Evolutionary conservation across 257 asterid genomes (phyloP), one percentile per base, ranked within the genome.

Genomic region (Salvia rosmarinus): DNA sequence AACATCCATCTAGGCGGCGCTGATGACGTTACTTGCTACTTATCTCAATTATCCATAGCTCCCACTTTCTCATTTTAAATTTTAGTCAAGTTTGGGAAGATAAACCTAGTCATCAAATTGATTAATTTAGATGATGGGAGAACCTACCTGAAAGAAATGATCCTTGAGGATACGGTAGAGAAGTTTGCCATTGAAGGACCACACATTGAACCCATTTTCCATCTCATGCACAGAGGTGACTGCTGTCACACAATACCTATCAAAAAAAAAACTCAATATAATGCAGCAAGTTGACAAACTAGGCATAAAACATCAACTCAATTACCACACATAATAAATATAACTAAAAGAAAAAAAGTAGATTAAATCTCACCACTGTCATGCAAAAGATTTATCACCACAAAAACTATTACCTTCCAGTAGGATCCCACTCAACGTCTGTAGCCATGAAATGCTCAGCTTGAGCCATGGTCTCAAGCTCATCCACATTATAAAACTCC

Each of bases 191-290:
- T 79, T 83, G 75, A 95, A 95, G 51, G 98, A 86, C 98, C 98
- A 95, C 2, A 95, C 89, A 14, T 80, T 85, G 82, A 91, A 95
- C 40, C 99, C 99, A 64, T 91, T 94, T 73, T 94, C 99, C 99
- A 94, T 91, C 89, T 94, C 99, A 78, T 94, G 99, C 42, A 91
- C 99, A 4, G 99, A 91, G 19, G 99, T 94, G 57, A 91, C 96
- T 4, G 96, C 85, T 4, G 99, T 94, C 49, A 86, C 97, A 35
- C 91, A 97, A 78, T 94, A 94, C 85, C 98, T 93, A 58, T 0
- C 64, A 14, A 42, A n/a, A 43, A 9, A 66, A 32, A 44, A 35
- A 40, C 17, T 32, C 12, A 49, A 30, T 37, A 30, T n/a, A 40
- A 30, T 20, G 32, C 14, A 34, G 28, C 2, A 35, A 16, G 57